phyloP scores from a whole-genome alignment of 192 early-diverging fungal species.

The Kappamyces sp. region DNA sequence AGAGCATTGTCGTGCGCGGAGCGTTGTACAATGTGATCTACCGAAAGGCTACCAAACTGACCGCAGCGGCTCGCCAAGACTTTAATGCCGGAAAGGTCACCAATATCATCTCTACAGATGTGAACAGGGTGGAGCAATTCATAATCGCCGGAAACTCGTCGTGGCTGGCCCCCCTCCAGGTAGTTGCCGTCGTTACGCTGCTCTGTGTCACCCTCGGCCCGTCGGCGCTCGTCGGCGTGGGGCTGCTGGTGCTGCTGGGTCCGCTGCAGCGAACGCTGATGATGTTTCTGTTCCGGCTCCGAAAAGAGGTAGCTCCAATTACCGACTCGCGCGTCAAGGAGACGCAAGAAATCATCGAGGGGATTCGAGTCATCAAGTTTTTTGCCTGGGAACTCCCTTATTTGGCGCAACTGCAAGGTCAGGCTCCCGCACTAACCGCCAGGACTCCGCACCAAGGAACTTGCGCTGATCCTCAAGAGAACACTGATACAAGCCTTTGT shows the following conservation, averaged over 20 bases:
- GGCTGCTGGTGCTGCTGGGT: slow-evolving; percentile 31
- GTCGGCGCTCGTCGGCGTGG: slow-evolving; percentile 45
- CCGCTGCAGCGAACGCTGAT: slow-evolving; percentile 40
- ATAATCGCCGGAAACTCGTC: slow-evolving; percentile 29
- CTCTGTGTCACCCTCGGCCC: slow-evolving; percentile 33
- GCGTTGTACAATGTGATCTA: slow-evolving; percentile 50
- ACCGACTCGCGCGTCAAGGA: slow-evolving; percentile 71
- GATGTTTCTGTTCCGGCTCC: slow-evolving; percentile 29
- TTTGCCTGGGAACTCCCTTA: slow-evolving; percentile 62
- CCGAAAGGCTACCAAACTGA: slow-evolving; percentile 51
- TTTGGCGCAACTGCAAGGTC: slow-evolving; percentile 61
- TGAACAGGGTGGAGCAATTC: slow-evolving; percentile 56
- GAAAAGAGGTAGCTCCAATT: slow-evolving; percentile 43
- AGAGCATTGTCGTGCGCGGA: slow-evolving; percentile 43
- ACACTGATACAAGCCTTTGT: slow-evolving; percentile 33
- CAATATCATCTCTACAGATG: slow-evolving; percentile 55
- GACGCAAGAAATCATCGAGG: slow-evolving; percentile 60
- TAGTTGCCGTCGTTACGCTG: slow-evolving; percentile 35
- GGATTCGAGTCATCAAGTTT: slow-evolving; percentile 73
- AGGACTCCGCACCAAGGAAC: slow-evolving; percentile 38
- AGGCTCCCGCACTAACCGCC: slow-evolving; percentile 57
- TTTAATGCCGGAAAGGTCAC: slow-evolving; percentile 59
- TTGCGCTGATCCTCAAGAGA: slow-evolving; percentile 31
- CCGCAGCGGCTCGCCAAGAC: slow-evolving; percentile 46
- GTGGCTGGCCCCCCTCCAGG: slow-evolving; percentile 40